phyloP scores from a whole-genome alignment of 345 rosid species.

The Aegle marmelos region DNA sequence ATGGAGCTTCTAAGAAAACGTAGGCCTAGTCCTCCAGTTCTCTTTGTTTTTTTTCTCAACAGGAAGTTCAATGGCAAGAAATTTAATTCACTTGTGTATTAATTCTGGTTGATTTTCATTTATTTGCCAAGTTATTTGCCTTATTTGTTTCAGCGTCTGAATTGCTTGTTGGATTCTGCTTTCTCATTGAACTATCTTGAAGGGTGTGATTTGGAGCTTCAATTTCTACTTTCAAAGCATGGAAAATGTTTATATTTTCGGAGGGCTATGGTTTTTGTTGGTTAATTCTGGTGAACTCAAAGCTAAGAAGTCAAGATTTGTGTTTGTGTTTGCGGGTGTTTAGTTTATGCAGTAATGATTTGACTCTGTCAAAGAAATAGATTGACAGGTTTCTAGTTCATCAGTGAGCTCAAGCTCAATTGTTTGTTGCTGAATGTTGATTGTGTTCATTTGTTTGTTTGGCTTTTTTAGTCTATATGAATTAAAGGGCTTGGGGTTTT shows the following conservation, averaged over 20 bases:
- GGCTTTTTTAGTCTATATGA: no score
- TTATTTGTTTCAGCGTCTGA: background rate
- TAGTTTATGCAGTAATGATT: no score
- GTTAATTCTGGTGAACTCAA: background rate
- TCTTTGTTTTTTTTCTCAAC: background rate
- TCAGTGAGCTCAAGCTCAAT: no score
- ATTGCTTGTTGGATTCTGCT: conserved; percentile 2
- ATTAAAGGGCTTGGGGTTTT: no score
- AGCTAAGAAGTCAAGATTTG: background rate
- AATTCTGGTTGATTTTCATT: conserved; percentile 12
- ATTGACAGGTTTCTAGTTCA: no score
- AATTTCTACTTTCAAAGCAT: conserved; percentile 6
- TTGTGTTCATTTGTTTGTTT: no score
- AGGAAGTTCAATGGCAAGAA: background rate
- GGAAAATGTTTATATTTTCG: background rate
- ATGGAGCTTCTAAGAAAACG: conserved; percentile 17
- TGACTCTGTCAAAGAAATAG: no score
- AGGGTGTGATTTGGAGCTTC: background rate
- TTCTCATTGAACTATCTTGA: background rate
- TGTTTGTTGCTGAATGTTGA: no score
- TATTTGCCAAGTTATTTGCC: background rate
- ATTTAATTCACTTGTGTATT: background rate
- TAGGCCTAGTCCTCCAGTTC: conserved; percentile 16
- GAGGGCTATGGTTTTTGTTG: background rate
- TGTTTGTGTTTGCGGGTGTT: background rate